Conservation (phyloP, 192 early-diverging fungal species). For the Linnemannia hyalina region DNA sequence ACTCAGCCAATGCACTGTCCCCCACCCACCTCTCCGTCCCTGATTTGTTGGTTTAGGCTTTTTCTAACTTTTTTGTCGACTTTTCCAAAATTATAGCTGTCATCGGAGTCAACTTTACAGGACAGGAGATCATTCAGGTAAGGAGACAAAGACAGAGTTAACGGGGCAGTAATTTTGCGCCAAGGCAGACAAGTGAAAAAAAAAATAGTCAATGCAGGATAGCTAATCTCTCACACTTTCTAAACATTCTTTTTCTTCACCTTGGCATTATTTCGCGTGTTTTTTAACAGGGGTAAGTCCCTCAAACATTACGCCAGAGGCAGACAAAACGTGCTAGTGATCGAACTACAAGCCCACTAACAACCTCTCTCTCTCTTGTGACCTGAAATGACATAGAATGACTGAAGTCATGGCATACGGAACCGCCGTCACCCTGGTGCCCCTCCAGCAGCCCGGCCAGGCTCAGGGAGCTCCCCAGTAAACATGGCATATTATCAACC, state of each 20-base stretch:
- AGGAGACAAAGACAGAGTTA: background rate
- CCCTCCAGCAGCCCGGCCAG: constrained; percentile 30
- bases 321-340: background rate
- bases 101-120: constrained; percentile 16
- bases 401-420: constrained; percentile 51
- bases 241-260: background rate
- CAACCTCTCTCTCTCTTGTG: background rate
- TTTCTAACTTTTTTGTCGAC: background rate
- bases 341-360: background rate
- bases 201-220: no score
- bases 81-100: constrained; percentile 1
- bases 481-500: background rate
- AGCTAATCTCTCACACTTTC: background rate
- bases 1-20: background rate
- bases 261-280: background rate
- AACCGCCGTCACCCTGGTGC: constrained; percentile 42
- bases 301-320: no score
- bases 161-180: background rate
- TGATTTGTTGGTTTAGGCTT: background rate
- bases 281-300: no score
- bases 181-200: no score
- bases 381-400: constrained; percentile 22
- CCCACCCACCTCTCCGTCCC: background rate
- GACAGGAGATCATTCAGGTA: constrained; percentile 16
- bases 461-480: background rate